Conservation (phyloP, 495 filamentous ascomycete species). For the Xylaria grammica region DNA sequence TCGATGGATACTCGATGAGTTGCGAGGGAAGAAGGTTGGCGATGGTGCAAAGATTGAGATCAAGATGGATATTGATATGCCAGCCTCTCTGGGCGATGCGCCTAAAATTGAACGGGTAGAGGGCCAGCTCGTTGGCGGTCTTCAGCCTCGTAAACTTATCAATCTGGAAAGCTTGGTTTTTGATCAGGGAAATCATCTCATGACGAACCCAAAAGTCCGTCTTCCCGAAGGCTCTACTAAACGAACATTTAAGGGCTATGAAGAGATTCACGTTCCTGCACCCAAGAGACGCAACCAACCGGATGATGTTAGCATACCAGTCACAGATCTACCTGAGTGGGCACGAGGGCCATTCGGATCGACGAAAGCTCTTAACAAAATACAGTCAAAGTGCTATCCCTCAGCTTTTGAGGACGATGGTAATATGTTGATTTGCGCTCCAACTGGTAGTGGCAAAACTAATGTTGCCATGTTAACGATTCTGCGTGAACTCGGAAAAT, state of each 20-base stretch:
- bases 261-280: constrained; percentile 94
- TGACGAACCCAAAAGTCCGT: constrained; percentile 95
- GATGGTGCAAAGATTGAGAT: constrained; percentile 72
- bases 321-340: constrained; percentile 91
- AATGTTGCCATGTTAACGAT: constrained; percentile 99
- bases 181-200: constrained; percentile 96
- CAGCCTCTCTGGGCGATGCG: constrained; percentile 58
- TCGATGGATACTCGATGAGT: constrained; percentile 83
- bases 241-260: constrained; percentile 94
- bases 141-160: constrained; percentile 85
- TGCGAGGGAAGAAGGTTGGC: constrained; percentile 59
- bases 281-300: constrained; percentile 83
- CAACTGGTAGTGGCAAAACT: constrained; percentile 96
- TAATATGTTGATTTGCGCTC: constrained; percentile 97
- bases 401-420: constrained; percentile 92
- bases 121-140: constrained; percentile 75
- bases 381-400: constrained; percentile 92
- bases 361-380: constrained; percentile 80
- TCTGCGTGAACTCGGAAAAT: constrained; percentile 93
- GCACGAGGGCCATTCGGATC: constrained; percentile 83
- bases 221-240: constrained; percentile 96
- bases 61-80: constrained; percentile 94
- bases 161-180: constrained; percentile 96
- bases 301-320: constrained; percentile 78
- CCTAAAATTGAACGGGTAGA: constrained; percentile 56